phyloP scores from a whole-genome alignment of 768 basidiomycete species.

The Psilocybe azurescens region DNA sequence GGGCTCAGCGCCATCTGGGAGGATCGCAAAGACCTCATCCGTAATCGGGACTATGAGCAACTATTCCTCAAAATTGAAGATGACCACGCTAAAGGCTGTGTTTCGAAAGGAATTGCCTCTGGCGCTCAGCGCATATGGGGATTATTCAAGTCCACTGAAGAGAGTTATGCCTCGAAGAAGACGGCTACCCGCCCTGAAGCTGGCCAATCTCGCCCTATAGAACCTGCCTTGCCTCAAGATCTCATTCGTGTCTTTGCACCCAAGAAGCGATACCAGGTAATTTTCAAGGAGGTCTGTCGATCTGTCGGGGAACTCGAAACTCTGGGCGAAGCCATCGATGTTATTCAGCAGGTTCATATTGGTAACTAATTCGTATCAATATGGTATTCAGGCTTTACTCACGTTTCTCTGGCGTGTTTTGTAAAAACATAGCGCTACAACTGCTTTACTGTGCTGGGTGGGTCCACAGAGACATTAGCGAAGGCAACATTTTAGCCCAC shows the following conservation, averaged over 20 bases:
- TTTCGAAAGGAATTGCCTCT: background rate
- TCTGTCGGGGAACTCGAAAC: background rate
- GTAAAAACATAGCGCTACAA: too few species aligned
- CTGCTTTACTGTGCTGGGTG: too few species aligned
- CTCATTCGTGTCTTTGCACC: background rate
- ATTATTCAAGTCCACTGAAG: background rate
- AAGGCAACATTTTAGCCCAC: too few species aligned
- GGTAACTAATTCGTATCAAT: conserved; percentile 12
- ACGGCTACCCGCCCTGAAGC: background rate
- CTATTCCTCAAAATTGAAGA: background rate
- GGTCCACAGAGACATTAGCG: too few species aligned
- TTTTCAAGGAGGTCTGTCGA: too few species aligned
- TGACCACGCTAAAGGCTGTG: background rate
- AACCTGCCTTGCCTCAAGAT: background rate
- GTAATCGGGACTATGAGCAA: background rate
- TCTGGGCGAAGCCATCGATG: background rate
- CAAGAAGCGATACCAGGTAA: too few species aligned
- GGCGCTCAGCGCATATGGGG: background rate
- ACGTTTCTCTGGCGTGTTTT: too few species aligned
- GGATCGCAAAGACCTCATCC: background rate
- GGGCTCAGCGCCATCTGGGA: background rate
- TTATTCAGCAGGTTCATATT: background rate
- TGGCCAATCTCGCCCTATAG: background rate
- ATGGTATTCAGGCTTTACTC: too few species aligned
- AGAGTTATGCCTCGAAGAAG: background rate